Percentiles rank a stretch among this genome's conserved stretches.
Evolutionary conservation across 2,329 filamentous ascomycete genomes (phyloP).

Genomic region (Polychaeton citri): DNA sequence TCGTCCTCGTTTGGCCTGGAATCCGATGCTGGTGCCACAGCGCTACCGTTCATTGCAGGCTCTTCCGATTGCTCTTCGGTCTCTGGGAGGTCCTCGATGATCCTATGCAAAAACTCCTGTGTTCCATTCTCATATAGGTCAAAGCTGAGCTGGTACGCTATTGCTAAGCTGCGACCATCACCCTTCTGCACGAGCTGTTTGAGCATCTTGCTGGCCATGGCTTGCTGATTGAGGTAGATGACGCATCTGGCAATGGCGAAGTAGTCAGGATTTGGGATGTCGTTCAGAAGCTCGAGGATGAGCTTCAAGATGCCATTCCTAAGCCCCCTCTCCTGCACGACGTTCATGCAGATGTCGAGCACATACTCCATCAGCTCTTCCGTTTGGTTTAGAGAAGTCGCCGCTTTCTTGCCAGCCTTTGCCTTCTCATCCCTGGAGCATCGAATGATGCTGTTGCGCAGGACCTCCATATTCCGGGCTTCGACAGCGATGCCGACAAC

Average conservation of each 20-base stretch:
- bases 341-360: conserved; percentile 90
- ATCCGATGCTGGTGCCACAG: conserved; percentile 20
- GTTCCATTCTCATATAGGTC: conserved; percentile 98
- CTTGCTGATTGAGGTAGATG: conserved; percentile 85
- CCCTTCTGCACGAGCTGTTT: conserved; percentile 67
- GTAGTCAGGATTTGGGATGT: conserved; percentile 85
- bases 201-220: conserved; percentile 78
- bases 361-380: conserved; percentile 97
- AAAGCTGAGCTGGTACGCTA: conserved; percentile 95
- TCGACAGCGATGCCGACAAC: conserved; percentile 95
- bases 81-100: conserved; percentile 64
- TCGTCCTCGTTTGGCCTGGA: conserved; percentile 23
- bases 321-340: conserved; percentile 84
- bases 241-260: conserved; percentile 97
- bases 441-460: conserved; percentile 74
- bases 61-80: conserved; percentile 26
- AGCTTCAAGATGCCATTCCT: conserved; percentile 74
- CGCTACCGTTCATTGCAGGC: conserved; percentile 24
- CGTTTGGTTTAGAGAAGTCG: conserved; percentile 45
- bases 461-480: conserved; percentile 77
- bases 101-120: conserved; percentile 86
- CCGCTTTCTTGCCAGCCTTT: conserved; percentile 42
- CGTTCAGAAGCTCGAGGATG: conserved; percentile 88
- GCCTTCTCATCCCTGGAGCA: conserved; percentile 75
- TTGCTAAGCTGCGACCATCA: conserved; percentile 64